A percentile compares a stretch with the other conserved stretches of the same genome.
phyloP scores from a whole-genome alignment of 1,139 yeast genomes.

The Pichia sp. region DNA sequence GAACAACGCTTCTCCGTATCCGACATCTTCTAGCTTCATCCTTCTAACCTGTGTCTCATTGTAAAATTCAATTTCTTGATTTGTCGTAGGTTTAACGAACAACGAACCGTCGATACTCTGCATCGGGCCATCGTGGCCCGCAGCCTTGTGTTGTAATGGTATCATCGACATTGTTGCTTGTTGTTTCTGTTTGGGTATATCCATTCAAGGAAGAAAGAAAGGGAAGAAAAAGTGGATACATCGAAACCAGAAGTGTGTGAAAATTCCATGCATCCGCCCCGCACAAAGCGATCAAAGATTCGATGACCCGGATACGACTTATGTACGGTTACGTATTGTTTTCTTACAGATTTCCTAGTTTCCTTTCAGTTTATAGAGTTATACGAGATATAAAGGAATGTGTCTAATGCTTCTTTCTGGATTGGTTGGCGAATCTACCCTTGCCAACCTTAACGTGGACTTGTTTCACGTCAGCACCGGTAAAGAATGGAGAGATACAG shows the following conservation, averaged over 20 bases:
- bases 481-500: conserved; percentile 81
- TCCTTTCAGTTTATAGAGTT: too few species aligned
- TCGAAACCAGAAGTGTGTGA: too few species aligned
- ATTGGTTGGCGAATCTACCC: conserved; percentile 77
- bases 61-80: conserved; percentile 75
- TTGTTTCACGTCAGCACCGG: conserved; percentile 54
- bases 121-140: conserved; percentile 87
- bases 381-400: background rate
- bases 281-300: too few species aligned
- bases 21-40: conserved; percentile 26
- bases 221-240: too few species aligned
- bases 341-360: too few species aligned
- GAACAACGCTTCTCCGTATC: conserved; percentile 39
- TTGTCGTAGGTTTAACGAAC: conserved; percentile 66
- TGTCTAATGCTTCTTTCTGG: conserved; percentile 33
- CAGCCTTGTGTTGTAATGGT: conserved; percentile 55
- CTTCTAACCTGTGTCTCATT: conserved; percentile 33
- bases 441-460: conserved; percentile 78
- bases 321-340: too few species aligned
- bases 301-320: too few species aligned
- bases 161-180: conserved; percentile 27
- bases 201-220: too few species aligned
- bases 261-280: too few species aligned
- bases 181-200: too few species aligned
- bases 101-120: conserved; percentile 59